Evolutionary conservation across 805 yeast genomes (phyloP), one percentile per base, ranked within the genome.

Genomic region (Cyberlindnera petersonii): DNA sequence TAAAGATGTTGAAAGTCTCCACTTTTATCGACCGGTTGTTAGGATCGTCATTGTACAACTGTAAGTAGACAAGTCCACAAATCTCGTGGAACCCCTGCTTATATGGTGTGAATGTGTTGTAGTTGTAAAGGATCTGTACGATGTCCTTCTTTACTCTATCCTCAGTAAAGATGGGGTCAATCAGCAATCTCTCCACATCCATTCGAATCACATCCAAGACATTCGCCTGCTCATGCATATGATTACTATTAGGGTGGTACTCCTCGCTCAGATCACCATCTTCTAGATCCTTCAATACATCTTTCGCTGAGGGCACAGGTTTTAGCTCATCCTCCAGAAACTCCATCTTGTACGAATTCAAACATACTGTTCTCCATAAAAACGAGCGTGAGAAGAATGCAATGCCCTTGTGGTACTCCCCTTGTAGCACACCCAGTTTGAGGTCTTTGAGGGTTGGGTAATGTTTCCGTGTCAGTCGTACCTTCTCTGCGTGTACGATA

Each of bases 31-130:
- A 13, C 4, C 8, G 14, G n/a, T 44, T 45, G 4, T 27, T 21
- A 5, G 53, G 24, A 60, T 53, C 55, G 43, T 72, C 78, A 7
- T 50, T 47, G 42, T 57, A 48, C 14, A 73, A 46, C 40, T 68
- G 62, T 24, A 68, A 52, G 50, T 68, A 73, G 4, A 74, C 56
- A 38, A 74, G 45, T 5, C 77, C 77, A 44, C 71, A 52, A 15
- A 74, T 65, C 49, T 74, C 79, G 53, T 74, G 79, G 40, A 68
- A 61, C 0, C 79, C 79, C 50, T 74, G 79, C 46, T 72, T 70
- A 36, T 69, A 69, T 1, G 57, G 49, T 0, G 55, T 47, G 33
- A 50, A 52, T 15, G 28, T 47, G 38, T 53, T 35, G 32, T 53
- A 55, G 29, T 52, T 56, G 45, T 44, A 56, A 8, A 56, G 26